These are phyloP conservation scores for Persicaria tinctoria DNA, from an alignment of 148 eudicot species.

Conservation along the genomic window DNA sequence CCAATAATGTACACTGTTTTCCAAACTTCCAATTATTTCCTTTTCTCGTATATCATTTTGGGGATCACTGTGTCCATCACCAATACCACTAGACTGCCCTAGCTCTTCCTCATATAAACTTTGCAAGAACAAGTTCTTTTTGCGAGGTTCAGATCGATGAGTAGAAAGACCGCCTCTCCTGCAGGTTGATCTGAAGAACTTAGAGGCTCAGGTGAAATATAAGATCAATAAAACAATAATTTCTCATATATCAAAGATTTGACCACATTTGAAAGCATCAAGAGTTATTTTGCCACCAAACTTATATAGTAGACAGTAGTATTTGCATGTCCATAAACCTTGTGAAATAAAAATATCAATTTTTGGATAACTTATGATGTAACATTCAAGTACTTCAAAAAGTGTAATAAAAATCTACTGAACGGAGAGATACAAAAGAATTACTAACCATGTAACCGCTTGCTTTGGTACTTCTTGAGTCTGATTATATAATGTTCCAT, in stretches of 20 bases:
- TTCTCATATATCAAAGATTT: neutral
- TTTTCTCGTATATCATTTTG: conserved; percentile 41
- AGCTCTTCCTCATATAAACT: conserved; percentile 66
- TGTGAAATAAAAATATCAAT: neutral
- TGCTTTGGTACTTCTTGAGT: conserved; percentile 28
- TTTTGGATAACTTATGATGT: neutral
- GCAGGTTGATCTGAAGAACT: conserved; percentile 21
- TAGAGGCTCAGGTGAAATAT: conserved; percentile 8
- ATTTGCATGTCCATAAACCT: neutral
- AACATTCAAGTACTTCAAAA: conserved; percentile 4
- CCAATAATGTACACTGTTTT: conserved; percentile 74
- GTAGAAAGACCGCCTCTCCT: conserved; percentile 69
- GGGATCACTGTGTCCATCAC: conserved; percentile 27
- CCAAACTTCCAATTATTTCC: conserved; percentile 55
- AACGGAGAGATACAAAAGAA: conserved; percentile 8
- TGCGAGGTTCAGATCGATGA: conserved; percentile 53
- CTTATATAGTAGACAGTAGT: neutral
- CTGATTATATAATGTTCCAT: conserved; percentile 74
- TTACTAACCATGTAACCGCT: conserved; percentile 62
- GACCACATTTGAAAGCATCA: neutral
- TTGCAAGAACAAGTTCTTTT: conserved; percentile 77
- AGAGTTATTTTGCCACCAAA: neutral
- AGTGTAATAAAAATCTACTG: neutral
- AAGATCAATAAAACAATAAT: neutral
- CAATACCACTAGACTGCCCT: conserved; percentile 19